Conservation (phyloP, 495 filamentous ascomycete species). For the Hyaloscypha variabilis region DNA sequence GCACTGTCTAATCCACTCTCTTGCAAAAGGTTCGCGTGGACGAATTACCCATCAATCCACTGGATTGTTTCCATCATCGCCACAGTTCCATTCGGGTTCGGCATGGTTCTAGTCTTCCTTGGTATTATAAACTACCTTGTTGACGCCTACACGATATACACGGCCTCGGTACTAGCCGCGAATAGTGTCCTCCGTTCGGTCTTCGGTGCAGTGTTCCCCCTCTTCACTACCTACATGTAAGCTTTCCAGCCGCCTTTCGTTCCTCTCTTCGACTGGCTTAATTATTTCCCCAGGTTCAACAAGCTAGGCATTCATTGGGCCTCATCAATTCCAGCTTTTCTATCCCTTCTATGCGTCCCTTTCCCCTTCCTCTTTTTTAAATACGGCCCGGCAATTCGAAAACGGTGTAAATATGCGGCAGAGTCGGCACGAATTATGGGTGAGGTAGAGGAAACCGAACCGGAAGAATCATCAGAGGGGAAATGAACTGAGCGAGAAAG, state of each 20-base stretch:
- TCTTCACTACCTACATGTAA: conserved; percentile 69
- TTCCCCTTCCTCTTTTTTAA: conserved; percentile 63
- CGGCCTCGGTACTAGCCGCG: conserved; percentile 77
- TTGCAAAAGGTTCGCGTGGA: conserved; percentile 59
- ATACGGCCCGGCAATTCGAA: conserved; percentile 67
- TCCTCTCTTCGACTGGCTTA: no score
- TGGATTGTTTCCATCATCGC: conserved; percentile 56
- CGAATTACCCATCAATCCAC: conserved; percentile 48
- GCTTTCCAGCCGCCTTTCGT: no score
- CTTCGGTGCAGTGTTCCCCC: conserved; percentile 59
- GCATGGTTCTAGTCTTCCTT: conserved; percentile 64
- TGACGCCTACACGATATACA: conserved; percentile 68
- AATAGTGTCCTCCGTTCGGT: conserved; percentile 58
- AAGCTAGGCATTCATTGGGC: conserved; percentile 71
- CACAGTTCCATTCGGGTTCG: conserved; percentile 50
- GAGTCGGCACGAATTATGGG: conserved; percentile 49
- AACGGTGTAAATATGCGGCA: conserved; percentile 71
- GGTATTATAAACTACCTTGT: conserved; percentile 67
- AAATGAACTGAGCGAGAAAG: no score
- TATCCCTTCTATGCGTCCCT: conserved; percentile 64
- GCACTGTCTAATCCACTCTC: no score
- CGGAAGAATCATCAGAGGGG: not conserved
- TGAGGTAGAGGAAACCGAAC: not conserved
- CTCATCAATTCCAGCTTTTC: conserved; percentile 65
- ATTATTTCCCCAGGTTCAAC: not conserved